A percentile compares a stretch with the other conserved stretches of the same genome.
These are phyloP conservation scores for Pyrenula aspistea DNA, from an alignment of 495 filamentous ascomycete genomes.

Conservation along the genomic window DNA sequence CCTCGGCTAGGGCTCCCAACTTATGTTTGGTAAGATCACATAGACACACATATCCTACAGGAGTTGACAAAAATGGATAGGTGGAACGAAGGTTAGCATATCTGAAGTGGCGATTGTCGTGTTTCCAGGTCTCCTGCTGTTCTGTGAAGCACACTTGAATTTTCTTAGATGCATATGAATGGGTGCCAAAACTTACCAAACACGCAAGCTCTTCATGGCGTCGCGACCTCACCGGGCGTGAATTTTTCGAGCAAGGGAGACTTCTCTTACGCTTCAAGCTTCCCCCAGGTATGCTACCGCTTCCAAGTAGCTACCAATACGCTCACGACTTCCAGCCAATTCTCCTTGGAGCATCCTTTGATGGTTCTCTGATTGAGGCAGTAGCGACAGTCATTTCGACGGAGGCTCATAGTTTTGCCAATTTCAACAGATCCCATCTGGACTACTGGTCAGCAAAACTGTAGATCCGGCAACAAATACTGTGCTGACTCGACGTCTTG, in stretches of 20 bases:
- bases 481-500: too few relatives aligned
- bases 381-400: slow-evolving; percentile 46
- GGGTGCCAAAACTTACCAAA: too few relatives aligned
- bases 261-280: slow-evolving; percentile 48
- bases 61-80: too few relatives aligned
- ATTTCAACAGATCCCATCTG: slow-evolving; percentile 41
- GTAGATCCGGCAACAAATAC: too few relatives aligned
- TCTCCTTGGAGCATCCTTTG: slow-evolving; percentile 44
- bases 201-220: slow-evolving; percentile 41
- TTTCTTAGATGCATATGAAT: too few relatives aligned
- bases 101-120: too few relatives aligned
- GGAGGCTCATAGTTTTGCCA: slow-evolving; percentile 58
- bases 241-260: slow-evolving; percentile 36
- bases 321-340: slow-evolving; percentile 29
- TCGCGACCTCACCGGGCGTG: slow-evolving; percentile 35
- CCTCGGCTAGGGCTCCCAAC: slow-evolving; percentile 42
- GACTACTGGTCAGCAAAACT: too few relatives aligned
- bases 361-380: slow-evolving; percentile 44
- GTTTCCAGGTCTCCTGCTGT: too few relatives aligned
- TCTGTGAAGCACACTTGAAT: too few relatives aligned
- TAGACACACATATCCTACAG: too few relatives aligned
- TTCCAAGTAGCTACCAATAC: neutral
- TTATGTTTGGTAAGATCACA: slow-evolving; percentile 38
- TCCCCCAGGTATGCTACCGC: slow-evolving; percentile 21
- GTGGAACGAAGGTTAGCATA: neutral